Conservation (phyloP, 2,329 filamentous ascomycete genomes). For the Metarhizium brunneum region DNA sequence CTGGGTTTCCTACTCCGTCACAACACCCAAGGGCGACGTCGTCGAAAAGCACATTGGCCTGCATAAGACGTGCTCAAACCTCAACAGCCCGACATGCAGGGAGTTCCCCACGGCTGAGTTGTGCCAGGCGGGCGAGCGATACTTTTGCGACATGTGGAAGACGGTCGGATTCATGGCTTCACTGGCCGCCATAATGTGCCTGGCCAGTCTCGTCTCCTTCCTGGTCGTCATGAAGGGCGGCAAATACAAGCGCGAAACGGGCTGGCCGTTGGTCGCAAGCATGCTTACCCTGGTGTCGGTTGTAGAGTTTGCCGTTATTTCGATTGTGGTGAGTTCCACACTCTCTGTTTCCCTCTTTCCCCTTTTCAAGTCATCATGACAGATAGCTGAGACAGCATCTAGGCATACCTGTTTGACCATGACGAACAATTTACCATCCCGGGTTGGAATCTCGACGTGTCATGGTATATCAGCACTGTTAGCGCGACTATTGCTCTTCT, state of each 20-base stretch:
- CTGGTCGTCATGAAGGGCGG: constrained; percentile 68
- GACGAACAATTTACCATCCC: constrained; percentile 72
- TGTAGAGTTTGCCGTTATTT: constrained; percentile 70
- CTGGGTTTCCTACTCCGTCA: constrained; percentile 60
- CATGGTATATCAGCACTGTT: constrained; percentile 61
- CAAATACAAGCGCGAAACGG: constrained; percentile 67
- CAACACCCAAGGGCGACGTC: constrained; percentile 34
- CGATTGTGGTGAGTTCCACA: constrained; percentile 61
- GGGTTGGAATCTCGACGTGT: constrained; percentile 72
- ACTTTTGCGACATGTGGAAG: constrained; percentile 90
- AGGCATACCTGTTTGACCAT: constrained; percentile 78
- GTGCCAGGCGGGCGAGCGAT: constrained; percentile 39
- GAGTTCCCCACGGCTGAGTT: constrained; percentile 23
- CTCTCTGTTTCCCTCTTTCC: too few relatives aligned
- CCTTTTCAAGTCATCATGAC: too few relatives aligned
- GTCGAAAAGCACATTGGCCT: constrained; percentile 62
- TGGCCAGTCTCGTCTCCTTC: constrained; percentile 73
- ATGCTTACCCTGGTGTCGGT: constrained; percentile 56
- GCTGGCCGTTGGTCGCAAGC: constrained; percentile 67
- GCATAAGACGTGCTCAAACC: constrained; percentile 68
- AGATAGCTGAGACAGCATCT: background rate
- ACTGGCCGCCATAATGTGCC: constrained; percentile 72
- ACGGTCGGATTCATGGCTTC: constrained; percentile 81
- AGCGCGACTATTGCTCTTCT: constrained; percentile 45
- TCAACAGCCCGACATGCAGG: constrained; percentile 52